Base-by-base conservation (phyloP, 257 asterid genomes). In the Anisodus acutangulus region DNA sequence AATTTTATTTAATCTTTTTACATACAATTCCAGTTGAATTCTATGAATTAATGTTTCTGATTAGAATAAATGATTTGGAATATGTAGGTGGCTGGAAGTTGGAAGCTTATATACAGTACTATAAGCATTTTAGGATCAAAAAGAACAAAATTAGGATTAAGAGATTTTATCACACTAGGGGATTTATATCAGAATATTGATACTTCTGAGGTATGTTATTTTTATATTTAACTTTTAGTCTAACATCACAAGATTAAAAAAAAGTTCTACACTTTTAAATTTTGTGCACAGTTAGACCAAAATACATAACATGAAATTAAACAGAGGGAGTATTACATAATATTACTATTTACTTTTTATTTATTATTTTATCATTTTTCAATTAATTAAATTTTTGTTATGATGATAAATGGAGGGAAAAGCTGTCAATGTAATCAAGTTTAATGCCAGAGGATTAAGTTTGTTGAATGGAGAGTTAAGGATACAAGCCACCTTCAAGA, bases 91-190 rank as follows among this genome's bases (percentile, higher is more conserved):
- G 93, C 83, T 85, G 99, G 99, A 91, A 84, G 79, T 19, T 95
- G 99, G 99, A 94, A 89, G 90, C 97, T 95, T 83, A 89, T 94
- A 69, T 95, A 92, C 80, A 93, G 95, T 90, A 93, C 99, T 17
- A 93, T 94, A 71, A 91, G 95, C 19, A 91, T 95, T 86, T 84
- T 93, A 67, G 98, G 99, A 76, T 89, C 99, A 12, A 95, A 85
- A 92, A 88, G 99, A 87, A 95, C 99, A 51, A 95, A 93, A 87
- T 85, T 95, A 13, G 99, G 99, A 86, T 88, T 95, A 90, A 85
- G 99, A 76, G 99, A 94, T 89, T 95, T 94, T 82, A 91, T 95
- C 64, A 86, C 81, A 72, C 89, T 95, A 85, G 98, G 95, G 59
- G 96, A 93, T 80, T 92, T 95, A 72, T 37, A 88, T 83, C 99